Evolutionary conservation across 2,329 filamentous ascomycete genomes (phyloP).

Genomic region (Neospermospora avenae): DNA sequence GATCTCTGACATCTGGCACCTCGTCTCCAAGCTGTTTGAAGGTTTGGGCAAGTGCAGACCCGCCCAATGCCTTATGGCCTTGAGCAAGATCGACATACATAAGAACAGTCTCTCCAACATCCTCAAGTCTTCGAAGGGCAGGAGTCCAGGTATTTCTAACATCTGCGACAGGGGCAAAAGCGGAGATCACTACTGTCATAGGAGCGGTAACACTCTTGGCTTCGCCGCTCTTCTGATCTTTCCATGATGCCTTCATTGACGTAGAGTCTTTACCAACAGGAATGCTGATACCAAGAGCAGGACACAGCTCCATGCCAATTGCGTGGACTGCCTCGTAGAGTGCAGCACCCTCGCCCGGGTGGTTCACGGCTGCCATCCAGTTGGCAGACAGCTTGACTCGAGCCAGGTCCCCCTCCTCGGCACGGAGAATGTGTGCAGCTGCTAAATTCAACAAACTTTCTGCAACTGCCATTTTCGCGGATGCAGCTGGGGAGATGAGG

Average conservation of each 20-base stretch:
- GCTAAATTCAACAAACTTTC: conserved; percentile 93
- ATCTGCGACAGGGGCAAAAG: conserved; percentile 81
- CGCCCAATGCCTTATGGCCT: conserved; percentile 78
- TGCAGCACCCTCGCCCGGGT: conserved; percentile 87
- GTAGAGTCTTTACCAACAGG: conserved; percentile 98
- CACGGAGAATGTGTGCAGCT: conserved; percentile 59
- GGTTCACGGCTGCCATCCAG: conserved; percentile 97
- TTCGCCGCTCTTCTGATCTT: conserved; percentile 61
- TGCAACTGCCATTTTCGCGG: conserved; percentile 92
- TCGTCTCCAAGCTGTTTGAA: conserved; percentile 83
- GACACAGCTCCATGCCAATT: conserved; percentile 89
- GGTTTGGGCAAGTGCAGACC: conserved; percentile 86
- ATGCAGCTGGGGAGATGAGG: conserved; percentile 83
- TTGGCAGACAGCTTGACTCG: conserved; percentile 90
- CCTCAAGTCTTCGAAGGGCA: conserved; percentile 74
- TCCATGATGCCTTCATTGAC: conserved; percentile 98
- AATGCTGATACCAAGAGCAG: conserved; percentile 84
- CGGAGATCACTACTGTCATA: conserved; percentile 85
- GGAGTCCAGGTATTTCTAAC: conserved; percentile 92
- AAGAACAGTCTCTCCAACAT: conserved; percentile 84
- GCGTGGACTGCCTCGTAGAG: conserved; percentile 93
- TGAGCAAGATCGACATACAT: conserved; percentile 88
- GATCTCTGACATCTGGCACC: conserved; percentile 80
- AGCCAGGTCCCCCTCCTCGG: conserved; percentile 51
- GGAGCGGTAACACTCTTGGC: conserved; percentile 87